Base-by-base conservation (phyloP, 2,329 filamentous ascomycete species). In the Aureobasidium sp. region DNA sequence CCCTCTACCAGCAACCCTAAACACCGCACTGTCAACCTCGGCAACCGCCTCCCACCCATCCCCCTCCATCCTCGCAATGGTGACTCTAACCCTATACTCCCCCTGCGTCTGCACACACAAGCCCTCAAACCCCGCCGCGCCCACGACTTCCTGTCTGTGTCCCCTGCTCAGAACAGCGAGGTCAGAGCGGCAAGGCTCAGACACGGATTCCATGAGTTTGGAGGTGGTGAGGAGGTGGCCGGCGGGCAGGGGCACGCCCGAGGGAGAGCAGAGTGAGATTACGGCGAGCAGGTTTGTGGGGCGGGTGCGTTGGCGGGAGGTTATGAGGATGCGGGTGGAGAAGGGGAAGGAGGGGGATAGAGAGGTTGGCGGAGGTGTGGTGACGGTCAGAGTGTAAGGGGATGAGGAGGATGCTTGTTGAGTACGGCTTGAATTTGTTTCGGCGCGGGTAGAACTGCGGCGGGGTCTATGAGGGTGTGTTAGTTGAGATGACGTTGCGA, bases 11-110 rank as follows among this genome's bases (percentile, higher is more conserved):
- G 11, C 20, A 5, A 59, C 44, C 22, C 44, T 42, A 17, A 60
- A 60, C 20, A 45, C 57, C 15, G 8, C 36, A 34, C 42, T 49
- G 6, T 60, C 57, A 14, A 60, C 57, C 34, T 60, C 44, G 8
- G 44, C 57, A 36, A 60, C 45, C n/a, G 44, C 34, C 36, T 60
- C 57, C 37, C 27, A 60, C 3, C 48, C 57, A 31, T 60, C 57
- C 22, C 57, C 57, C 14, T 25, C 17, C 45, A 60, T 42, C 34
- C 29, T 31, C n/a, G 45, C 57, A 14, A 60, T 17, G 1, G 57
- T 60, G n/a, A 60, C 34, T 1, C 57, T 34, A 2, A 60, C 45
- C 2, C 57, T 11, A 42, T 29, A 60, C 14, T 15, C 22, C 5
- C 57, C 57, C 9, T 34, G 15, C 25, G 17, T 14, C 44, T 49